Percentiles rank a stretch among this genome's conserved stretches.
Evolutionary conservation across 1,139 yeast species (phyloP).

Genomic region (Nakaseomyces uthaithaninus): DNA sequence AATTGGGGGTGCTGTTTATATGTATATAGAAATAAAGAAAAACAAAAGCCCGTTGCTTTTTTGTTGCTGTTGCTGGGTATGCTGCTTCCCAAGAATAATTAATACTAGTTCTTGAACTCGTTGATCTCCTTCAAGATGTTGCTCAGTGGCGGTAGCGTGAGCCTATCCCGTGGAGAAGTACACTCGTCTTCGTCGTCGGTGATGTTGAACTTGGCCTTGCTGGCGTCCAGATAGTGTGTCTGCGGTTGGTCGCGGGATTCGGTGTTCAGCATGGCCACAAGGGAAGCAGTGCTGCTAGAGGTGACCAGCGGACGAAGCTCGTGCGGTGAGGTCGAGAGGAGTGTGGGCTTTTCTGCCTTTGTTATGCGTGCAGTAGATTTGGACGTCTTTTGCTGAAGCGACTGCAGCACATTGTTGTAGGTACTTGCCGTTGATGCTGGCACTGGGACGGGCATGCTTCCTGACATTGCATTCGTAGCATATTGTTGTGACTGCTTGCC

Average conservation of each 20-base stretch:
- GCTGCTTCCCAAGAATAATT: no score
- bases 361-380: slow-evolving; percentile 2
- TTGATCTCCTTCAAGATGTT: slow-evolving; percentile 18
- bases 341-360: slow-evolving; percentile 2
- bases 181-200: slow-evolving; percentile 7
- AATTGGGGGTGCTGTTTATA: no score
- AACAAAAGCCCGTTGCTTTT: not conserved
- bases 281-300: not conserved
- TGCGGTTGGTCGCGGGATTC: not conserved
- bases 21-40: not conserved
- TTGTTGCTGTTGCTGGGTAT: not conserved
- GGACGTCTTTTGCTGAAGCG: slow-evolving; percentile 1
- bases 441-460: not conserved
- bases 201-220: slow-evolving; percentile 7
- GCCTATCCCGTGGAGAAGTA: slow-evolving; percentile 2
- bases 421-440: not conserved
- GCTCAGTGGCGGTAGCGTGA: slow-evolving; percentile 25
- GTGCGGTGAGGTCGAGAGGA: slow-evolving; percentile 2
- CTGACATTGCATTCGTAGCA: not conserved
- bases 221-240: slow-evolving; percentile 1
- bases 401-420: slow-evolving; percentile 1
- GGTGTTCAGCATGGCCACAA: slow-evolving; percentile 1
- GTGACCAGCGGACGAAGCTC: slow-evolving; percentile 1
- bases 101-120: not conserved
- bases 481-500: slow-evolving; percentile 2